These are phyloP conservation scores for Claviceps paspali DNA, from an alignment of 2,329 filamentous ascomycete genomes.

Conservation along the genomic window DNA sequence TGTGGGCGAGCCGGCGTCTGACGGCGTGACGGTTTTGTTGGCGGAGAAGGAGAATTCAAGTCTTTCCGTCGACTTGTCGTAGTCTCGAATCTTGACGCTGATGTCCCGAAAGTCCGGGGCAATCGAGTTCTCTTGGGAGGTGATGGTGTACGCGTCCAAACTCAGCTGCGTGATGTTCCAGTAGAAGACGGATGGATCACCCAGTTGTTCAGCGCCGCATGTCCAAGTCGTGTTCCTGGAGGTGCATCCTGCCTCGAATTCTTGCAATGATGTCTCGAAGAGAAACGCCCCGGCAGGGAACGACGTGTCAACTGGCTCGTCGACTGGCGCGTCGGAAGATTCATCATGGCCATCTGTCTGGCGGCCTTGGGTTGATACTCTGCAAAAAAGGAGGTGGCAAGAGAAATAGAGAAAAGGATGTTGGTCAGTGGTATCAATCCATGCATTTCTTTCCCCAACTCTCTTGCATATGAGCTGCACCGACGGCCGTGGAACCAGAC, in stretches of 20 bases:
- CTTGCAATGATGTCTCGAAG: constrained; percentile 41
- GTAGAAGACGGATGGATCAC: constrained; percentile 37
- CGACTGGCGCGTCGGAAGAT: constrained; percentile 5
- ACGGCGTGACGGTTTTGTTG: constrained; percentile 36
- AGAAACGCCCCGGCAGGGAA: constrained; percentile 51
- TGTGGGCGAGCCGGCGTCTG: constrained; percentile 23
- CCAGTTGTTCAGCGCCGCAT: constrained; percentile 39
- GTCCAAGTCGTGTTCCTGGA: constrained; percentile 42
- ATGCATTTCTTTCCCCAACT: too few relatives aligned
- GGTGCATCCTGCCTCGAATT: constrained; percentile 39
- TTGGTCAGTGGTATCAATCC: too few relatives aligned
- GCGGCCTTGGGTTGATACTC: constrained; percentile 3
- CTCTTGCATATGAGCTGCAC: too few relatives aligned
- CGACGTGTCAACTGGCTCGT: too few relatives aligned
- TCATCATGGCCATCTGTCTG: constrained; percentile 1
- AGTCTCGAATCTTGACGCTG: constrained; percentile 32
- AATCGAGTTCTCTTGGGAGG: constrained; percentile 38
- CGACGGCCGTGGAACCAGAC: too few relatives aligned
- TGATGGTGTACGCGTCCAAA: constrained; percentile 32
- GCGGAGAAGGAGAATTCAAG: constrained; percentile 41
- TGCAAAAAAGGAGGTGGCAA: too few relatives aligned
- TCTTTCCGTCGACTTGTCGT: constrained; percentile 33
- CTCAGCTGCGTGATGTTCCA: constrained; percentile 40
- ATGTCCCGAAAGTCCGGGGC: constrained; percentile 38
- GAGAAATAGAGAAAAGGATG: background rate